A percentile compares a stretch with the other conserved stretches of the same genome.
Conservation (phyloP, 805 yeast genomes). For the Tetrapisispora nanseiensis region DNA sequence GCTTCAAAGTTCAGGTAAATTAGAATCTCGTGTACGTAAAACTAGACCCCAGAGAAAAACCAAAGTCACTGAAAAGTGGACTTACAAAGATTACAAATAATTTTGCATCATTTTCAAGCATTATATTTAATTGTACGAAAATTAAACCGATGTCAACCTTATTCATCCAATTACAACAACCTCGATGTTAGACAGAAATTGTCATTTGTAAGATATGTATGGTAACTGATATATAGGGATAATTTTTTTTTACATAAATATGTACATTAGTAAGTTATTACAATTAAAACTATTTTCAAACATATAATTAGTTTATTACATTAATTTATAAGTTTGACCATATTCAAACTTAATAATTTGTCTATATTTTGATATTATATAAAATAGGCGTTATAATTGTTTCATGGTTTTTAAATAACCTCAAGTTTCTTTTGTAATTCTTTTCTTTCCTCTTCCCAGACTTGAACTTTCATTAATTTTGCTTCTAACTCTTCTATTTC, state of each 20-base stretch:
- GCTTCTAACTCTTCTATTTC: conserved; percentile 61
- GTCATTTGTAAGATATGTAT: too few relatives aligned
- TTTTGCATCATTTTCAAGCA: conserved; percentile 2
- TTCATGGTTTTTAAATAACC: conserved; percentile 19
- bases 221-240: background rate
- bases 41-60: conserved; percentile 55
- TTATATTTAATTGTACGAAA: background rate
- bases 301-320: too few relatives aligned
- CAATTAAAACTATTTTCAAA: too few relatives aligned
- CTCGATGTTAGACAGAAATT: too few relatives aligned
- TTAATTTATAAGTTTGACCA: too few relatives aligned
- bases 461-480: conserved; percentile 49
- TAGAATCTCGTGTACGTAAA: conserved; percentile 69
- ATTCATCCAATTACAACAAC: too few relatives aligned
- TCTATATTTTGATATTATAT: too few relatives aligned
- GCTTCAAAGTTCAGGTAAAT: conserved; percentile 74
- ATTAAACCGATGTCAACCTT: too few relatives aligned
- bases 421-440: conserved; percentile 39
- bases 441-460: conserved; percentile 49
- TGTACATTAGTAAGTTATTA: background rate
- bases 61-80: conserved; percentile 85
- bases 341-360: too few relatives aligned
- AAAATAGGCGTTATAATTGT: too few relatives aligned
- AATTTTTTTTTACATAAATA: background rate
- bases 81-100: conserved; percentile 78